Evolutionary conservation across 768 basidiomycete species (phyloP), one percentile per base, ranked within the genome.

Genomic region (Hortiboletus campestris): DNA sequence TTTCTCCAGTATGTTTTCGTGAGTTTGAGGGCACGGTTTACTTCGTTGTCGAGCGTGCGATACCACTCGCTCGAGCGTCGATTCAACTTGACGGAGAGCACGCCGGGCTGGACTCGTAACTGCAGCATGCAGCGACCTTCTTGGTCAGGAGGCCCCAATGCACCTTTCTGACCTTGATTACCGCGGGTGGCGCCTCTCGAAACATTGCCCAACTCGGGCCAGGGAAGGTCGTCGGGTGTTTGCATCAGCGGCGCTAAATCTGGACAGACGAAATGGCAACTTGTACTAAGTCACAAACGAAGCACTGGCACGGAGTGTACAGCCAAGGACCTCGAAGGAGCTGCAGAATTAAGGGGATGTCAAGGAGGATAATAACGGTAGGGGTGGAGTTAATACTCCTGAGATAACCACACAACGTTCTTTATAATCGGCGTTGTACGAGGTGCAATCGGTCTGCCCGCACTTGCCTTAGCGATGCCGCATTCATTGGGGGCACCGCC

Each of bases 1-100:
- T 91, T 91, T 60, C 89, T 78, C 89, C 89, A 91, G 69, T 88
- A 91, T 1, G 88, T 91, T 74, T 91, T 91, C 29, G 89, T 91
- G 61, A 89, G 75, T 69, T 91, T 91, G 63, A 91, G 82, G 16
- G 89, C 89, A 59, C 84, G 81, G 66, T 83, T 90, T 56, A 91
- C 89, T 71, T 91, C 87, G 67, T 73, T 77, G 72, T 91, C 89
- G 60, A 91, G 85, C 25, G 74, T 82, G 57, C 86, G 82, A 69
- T 91, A 91, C 88, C 89, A 91, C 57, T 91, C 89, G 71, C 86
- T 90, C 16, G 89, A 79, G 62, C 87, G 84, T 35, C 83, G 80
- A 67, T 89, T 91, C 29, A 91, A 72, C 19, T 78, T 79, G 49
- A 91, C 89, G 16, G 83, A 85, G 50, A 91, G 81, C 22, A 91